These are phyloP conservation scores for Scytalidium sp. DNA, from an alignment of 2,329 filamentous ascomycete species.

Conservation along the genomic window DNA sequence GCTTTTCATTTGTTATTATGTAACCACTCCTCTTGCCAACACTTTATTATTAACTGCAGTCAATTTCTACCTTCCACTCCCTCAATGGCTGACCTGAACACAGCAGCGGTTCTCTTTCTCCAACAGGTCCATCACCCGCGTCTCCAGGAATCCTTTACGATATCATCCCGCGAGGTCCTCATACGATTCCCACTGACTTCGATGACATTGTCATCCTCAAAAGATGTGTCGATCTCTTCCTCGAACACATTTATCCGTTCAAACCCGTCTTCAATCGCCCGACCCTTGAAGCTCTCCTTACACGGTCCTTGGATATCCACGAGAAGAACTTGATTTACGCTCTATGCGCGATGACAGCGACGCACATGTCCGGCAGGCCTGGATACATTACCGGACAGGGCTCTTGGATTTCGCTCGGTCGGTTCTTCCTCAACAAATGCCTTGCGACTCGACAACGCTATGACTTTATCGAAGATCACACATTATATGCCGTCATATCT, in stretches of 20 bases:
- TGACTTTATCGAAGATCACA: conserved; percentile 23
- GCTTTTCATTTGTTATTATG: too few species aligned
- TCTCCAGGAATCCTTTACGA: conserved; percentile 5
- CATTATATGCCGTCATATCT: conserved; percentile 25
- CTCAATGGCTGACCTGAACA: too few species aligned
- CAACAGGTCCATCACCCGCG: not conserved
- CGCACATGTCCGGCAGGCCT: conserved; percentile 15
- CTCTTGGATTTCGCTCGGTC: not conserved
- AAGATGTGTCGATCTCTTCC: conserved; percentile 29
- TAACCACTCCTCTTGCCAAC: too few species aligned
- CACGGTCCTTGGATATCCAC: conserved; percentile 7
- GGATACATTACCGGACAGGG: conserved; percentile 17
- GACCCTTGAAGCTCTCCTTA: conserved; percentile 14
- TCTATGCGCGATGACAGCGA: conserved; percentile 26
- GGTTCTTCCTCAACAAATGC: conserved; percentile 21
- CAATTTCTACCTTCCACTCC: not conserved
- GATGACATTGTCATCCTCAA: conserved; percentile 12
- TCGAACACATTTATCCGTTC: conserved; percentile 32
- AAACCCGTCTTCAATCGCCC: conserved; percentile 28
- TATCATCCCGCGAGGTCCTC: conserved; percentile 4
- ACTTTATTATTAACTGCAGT: too few species aligned
- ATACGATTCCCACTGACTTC: conserved; percentile 8
- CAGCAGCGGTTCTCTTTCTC: not conserved
- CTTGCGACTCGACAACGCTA: conserved; percentile 22
- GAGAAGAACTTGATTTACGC: conserved; percentile 24